Conservation (phyloP, 768 basidiomycete genomes). For the Mycena rebaudengoi region DNA sequence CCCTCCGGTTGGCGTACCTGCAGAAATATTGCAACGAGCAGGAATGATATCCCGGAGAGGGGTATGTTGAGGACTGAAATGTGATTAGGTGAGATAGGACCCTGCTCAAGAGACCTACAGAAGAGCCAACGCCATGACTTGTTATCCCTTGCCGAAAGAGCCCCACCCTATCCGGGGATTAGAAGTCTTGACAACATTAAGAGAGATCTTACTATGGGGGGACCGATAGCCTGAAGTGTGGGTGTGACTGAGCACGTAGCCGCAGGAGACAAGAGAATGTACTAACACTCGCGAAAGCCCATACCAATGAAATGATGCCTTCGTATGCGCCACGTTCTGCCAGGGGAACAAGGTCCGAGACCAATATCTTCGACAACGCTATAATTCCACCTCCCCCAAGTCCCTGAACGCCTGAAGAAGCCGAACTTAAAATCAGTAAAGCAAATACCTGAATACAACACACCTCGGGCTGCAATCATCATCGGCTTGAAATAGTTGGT, state of each 20-base stretch:
- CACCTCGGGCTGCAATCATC: constrained; percentile 49
- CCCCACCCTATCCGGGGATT: constrained; percentile 23
- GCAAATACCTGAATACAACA: neutral
- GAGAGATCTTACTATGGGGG: constrained; percentile 17
- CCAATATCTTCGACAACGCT: constrained; percentile 45
- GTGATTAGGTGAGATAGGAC: neutral
- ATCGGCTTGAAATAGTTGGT: constrained; percentile 20
- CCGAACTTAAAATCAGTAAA: neutral
- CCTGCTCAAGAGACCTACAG: constrained; percentile 26
- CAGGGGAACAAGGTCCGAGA: constrained; percentile 53
- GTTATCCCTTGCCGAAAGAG: constrained; percentile 29
- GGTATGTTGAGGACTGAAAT: constrained; percentile 46
- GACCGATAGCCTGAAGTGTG: constrained; percentile 24
- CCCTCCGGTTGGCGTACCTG: constrained; percentile 39
- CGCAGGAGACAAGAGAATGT: neutral
- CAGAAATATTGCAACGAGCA: constrained; percentile 31
- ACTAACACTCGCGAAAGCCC: constrained; percentile 42
- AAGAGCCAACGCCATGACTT: constrained; percentile 41
- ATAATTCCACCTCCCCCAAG: constrained; percentile 46
- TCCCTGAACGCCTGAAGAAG: constrained; percentile 35
- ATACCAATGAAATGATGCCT: constrained; percentile 39
- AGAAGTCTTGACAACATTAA: neutral
- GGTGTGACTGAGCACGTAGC: neutral
- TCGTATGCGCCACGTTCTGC: constrained; percentile 48
- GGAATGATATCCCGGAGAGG: constrained; percentile 30